phyloP scores from a whole-genome alignment of 345 rosid genomes.

The Brassica nigra region DNA sequence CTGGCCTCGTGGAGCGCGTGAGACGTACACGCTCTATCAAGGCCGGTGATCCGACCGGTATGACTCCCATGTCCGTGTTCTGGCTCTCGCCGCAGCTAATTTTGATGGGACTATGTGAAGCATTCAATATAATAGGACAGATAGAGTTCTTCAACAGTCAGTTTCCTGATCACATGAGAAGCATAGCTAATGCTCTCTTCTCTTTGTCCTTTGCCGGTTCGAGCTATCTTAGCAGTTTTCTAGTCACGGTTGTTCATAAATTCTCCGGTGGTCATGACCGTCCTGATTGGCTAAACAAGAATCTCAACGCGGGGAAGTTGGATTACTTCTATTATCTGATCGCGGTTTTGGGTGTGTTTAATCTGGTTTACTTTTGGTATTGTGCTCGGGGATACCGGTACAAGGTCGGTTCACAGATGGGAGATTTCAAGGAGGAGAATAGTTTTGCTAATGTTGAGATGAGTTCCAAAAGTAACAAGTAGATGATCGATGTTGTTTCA shows the following conservation, averaged over 20 bases:
- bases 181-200: conserved; percentile 70
- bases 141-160: conserved; percentile 82
- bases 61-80: conserved; percentile 68
- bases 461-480: conserved; percentile 25
- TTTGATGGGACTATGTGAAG: conserved; percentile 83
- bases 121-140: conserved; percentile 78
- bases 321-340: conserved; percentile 87
- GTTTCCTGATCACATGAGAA: conserved; percentile 88
- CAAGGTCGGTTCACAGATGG: conserved; percentile 52
- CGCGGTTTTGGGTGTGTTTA: conserved; percentile 58
- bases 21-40: conserved; percentile 55
- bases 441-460: conserved; percentile 35
- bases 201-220: conserved; percentile 69
- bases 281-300: conserved; percentile 72
- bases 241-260: conserved; percentile 65
- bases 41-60: conserved; percentile 42
- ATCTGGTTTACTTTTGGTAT: conserved; percentile 59
- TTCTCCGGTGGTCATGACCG: conserved; percentile 51
- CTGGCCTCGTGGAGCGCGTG: conserved; percentile 63
- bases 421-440: conserved; percentile 46
- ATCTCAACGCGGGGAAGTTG: conserved; percentile 71
- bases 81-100: conserved; percentile 82
- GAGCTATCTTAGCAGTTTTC: conserved; percentile 67
- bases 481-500: not conserved
- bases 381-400: conserved; percentile 70